A percentile compares a stretch with the other conserved stretches of the same genome.
These are phyloP conservation scores for Boletus sp. DNA, from an alignment of 768 basidiomycete species.

Conservation along the genomic window DNA sequence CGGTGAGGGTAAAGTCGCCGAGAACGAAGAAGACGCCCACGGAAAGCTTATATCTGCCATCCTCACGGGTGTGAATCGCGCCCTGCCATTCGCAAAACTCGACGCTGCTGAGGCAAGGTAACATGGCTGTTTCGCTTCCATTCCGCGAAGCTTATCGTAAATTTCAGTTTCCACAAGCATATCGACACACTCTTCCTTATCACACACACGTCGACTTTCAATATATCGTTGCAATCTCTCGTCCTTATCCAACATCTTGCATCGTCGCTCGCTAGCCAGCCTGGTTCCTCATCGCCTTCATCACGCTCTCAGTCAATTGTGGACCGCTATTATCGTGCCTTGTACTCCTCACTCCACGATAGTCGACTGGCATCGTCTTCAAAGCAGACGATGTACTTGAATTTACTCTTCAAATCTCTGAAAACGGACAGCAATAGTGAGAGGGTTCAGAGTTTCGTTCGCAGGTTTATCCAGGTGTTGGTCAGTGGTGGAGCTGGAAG, in stretches of 20 bases:
- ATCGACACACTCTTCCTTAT: constrained; percentile 93
- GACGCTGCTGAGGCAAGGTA: constrained; percentile 67
- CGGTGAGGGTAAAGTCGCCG: constrained; percentile 48
- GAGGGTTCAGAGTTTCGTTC: constrained; percentile 77
- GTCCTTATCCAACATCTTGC: constrained; percentile 85
- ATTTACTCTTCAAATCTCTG: constrained; percentile 86
- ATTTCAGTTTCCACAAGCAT: constrained; percentile 71
- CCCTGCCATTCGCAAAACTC: constrained; percentile 87
- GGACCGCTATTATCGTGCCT: constrained; percentile 73
- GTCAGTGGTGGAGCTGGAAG: constrained; percentile 68
- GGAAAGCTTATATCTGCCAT: constrained; percentile 87
- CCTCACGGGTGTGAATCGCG: constrained; percentile 92
- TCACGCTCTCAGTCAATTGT: constrained; percentile 47
- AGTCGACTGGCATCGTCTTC: constrained; percentile 74
- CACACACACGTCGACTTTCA: constrained; percentile 95
- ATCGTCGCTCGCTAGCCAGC: constrained; percentile 45
- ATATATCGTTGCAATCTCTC: constrained; percentile 91
- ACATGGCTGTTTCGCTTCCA: constrained; percentile 17
- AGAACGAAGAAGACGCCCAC: constrained; percentile 58
- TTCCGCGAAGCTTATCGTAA: constrained; percentile 1
- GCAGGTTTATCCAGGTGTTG: constrained; percentile 80
- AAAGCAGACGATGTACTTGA: constrained; percentile 97
- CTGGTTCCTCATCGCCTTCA: constrained; percentile 41
- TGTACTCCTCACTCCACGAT: constrained; percentile 91
- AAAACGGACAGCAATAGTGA: constrained; percentile 61